Percentiles rank a stretch among this genome's conserved stretches.
These are phyloP conservation scores for Dictyostelium gargantuum DNA, from an alignment of 208 protist species.

Conservation along the genomic window DNA sequence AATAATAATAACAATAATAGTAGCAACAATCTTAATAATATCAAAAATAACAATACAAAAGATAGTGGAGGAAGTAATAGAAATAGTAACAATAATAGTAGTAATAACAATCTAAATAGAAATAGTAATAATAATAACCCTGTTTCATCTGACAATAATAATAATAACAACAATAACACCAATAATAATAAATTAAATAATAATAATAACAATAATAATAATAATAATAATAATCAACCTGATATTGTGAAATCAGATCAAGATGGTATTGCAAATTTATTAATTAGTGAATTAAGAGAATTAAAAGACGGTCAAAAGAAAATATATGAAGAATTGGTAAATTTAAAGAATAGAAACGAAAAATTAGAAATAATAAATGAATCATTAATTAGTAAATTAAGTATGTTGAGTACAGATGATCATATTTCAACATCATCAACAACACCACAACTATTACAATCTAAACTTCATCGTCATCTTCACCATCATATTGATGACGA, in stretches of 20 bases:
- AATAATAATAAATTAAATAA: not conserved
- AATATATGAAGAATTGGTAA: conserved; percentile 43
- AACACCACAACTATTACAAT: not conserved
- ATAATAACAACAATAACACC: not conserved
- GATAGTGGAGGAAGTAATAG: too few species aligned
- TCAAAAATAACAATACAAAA: not conserved
- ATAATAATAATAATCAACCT: not conserved
- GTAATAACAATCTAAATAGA: not conserved
- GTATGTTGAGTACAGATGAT: not conserved
- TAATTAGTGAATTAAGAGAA: conserved; percentile 52
- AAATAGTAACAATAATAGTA: not conserved
- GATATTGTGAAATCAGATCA: conserved; percentile 13
- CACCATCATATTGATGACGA: not conserved
- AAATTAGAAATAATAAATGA: conserved; percentile 40
- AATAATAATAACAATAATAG: not conserved
- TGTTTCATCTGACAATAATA: not conserved
- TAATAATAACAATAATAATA: not conserved
- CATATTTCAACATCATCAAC: not conserved
- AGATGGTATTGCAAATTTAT: conserved; percentile 25
- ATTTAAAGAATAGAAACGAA: conserved; percentile 14
- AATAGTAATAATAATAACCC: not conserved
- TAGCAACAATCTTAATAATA: not conserved
- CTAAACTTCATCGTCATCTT: not conserved
- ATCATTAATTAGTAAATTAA: not conserved
- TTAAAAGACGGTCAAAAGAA: conserved; percentile 63